Evolutionary conservation across 176 grass and related monocot species (phyloP).

Genomic region (Aegilops longissima): DNA sequence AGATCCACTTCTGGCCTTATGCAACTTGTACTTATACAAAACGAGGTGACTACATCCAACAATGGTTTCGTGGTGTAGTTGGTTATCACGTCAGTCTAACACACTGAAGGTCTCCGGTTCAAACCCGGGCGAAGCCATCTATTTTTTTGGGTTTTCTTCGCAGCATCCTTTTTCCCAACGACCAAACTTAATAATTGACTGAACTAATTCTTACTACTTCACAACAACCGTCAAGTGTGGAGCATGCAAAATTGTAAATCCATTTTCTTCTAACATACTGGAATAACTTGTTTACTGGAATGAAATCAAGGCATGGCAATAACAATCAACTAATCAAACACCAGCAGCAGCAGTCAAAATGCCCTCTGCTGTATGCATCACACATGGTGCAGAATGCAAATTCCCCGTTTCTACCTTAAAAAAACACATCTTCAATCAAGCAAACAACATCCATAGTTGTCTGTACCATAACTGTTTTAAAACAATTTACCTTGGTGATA

Average conservation of each 20-base stretch:
- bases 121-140: conserved; percentile 77
- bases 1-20: too few species aligned
- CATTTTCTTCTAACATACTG: too few species aligned
- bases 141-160: background rate
- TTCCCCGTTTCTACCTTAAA: background rate
- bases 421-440: background rate
- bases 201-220: background rate
- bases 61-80: too few species aligned
- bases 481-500: conserved; percentile 23
- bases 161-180: background rate
- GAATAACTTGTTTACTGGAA: too few species aligned
- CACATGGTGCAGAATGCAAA: background rate
- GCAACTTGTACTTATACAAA: too few species aligned
- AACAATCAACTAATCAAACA: background rate
- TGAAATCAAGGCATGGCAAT: background rate
- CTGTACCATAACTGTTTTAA: background rate
- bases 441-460: background rate
- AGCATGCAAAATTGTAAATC: too few species aligned
- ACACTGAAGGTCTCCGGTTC: conserved; percentile 99
- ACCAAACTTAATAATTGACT: background rate
- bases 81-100: conserved; percentile 16
- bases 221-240: background rate
- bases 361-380: background rate
- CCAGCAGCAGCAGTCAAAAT: background rate
- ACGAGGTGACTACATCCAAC: too few species aligned